phyloP scores from a whole-genome alignment of 495 filamentous ascomycete genomes.

The Penicillium alfredii region DNA sequence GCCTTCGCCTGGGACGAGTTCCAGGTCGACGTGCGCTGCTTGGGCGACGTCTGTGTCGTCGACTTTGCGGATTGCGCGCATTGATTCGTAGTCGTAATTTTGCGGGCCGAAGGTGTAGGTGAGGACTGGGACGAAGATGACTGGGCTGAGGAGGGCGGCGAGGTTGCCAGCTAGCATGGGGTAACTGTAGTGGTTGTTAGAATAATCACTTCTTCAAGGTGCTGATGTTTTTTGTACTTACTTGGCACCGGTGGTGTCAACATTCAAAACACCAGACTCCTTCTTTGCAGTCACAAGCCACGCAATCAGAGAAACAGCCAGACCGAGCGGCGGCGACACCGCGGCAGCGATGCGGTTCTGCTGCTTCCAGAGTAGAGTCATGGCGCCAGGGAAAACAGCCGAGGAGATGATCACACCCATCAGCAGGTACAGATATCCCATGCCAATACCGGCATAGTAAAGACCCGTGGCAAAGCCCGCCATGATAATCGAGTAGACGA shows the following conservation, averaged over 20 bases:
- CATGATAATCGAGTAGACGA: slow-evolving; percentile 75
- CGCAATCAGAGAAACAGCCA: slow-evolving; percentile 69
- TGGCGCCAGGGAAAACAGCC: slow-evolving; percentile 75
- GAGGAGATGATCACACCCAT: slow-evolving; percentile 91
- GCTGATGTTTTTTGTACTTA: slow-evolving; percentile 24
- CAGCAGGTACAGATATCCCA: slow-evolving; percentile 77
- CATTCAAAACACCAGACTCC: slow-evolving; percentile 65
- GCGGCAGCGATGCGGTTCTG: slow-evolving; percentile 77
- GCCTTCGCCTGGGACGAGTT: slow-evolving; percentile 56
- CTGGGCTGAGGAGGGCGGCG: slow-evolving; percentile 71
- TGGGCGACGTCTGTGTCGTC: slow-evolving; percentile 75
- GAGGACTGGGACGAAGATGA: slow-evolving; percentile 72
- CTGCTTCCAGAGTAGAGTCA: slow-evolving; percentile 75
- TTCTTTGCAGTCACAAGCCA: slow-evolving; percentile 89
- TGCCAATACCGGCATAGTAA: slow-evolving; percentile 61
- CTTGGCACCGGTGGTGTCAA: slow-evolving; percentile 73
- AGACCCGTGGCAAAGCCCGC: slow-evolving; percentile 79
- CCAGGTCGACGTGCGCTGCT: slow-evolving; percentile 64
- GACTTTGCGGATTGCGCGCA: slow-evolving; percentile 75
- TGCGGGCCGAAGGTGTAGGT: slow-evolving; percentile 69
- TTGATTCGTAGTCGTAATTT: slow-evolving; percentile 85
- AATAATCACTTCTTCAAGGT: too few species aligned
- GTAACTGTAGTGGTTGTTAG: slow-evolving; percentile 37
- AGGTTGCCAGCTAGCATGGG: slow-evolving; percentile 88
- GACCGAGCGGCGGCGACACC: slow-evolving; percentile 69